These are phyloP conservation scores for Rosellinia necatrix DNA, from an alignment of 2,329 filamentous ascomycete genomes.

Conservation along the genomic window DNA sequence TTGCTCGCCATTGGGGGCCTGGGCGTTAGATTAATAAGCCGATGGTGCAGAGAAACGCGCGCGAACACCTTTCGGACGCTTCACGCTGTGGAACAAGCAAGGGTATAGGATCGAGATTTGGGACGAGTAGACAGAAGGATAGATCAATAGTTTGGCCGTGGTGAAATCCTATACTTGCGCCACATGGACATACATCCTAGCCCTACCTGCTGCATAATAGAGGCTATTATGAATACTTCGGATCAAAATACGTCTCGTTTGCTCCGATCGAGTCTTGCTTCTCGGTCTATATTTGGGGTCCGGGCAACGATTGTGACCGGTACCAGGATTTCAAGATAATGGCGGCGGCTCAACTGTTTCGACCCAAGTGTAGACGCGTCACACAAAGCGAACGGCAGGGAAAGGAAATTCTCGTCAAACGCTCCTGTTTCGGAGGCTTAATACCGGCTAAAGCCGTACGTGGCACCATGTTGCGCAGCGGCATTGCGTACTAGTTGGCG, in stretches of 20 bases:
- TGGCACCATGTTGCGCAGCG: conserved; percentile 29
- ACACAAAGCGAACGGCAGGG: neutral
- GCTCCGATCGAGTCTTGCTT: neutral
- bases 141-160: neutral
- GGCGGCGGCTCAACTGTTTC: neutral
- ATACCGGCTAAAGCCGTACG: conserved; percentile 35
- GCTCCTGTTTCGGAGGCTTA: conserved; percentile 3
- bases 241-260: neutral
- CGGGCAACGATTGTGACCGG: neutral
- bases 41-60: neutral
- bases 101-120: neutral
- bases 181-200: too few relatives aligned
- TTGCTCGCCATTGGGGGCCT: conserved; percentile 15
- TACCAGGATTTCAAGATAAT: neutral
- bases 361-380: neutral
- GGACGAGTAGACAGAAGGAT: too few relatives aligned
- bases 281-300: neutral
- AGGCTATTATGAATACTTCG: neutral
- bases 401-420: neutral
- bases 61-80: neutral
- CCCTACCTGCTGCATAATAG: too few relatives aligned
- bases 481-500: conserved; percentile 20
- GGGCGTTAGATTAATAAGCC: conserved; percentile 3
- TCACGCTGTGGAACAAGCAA: conserved; percentile 4
- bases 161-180: neutral